Base-by-base conservation (phyloP, 495 filamentous ascomycete genomes). In the Delitschia confertaspora region DNA sequence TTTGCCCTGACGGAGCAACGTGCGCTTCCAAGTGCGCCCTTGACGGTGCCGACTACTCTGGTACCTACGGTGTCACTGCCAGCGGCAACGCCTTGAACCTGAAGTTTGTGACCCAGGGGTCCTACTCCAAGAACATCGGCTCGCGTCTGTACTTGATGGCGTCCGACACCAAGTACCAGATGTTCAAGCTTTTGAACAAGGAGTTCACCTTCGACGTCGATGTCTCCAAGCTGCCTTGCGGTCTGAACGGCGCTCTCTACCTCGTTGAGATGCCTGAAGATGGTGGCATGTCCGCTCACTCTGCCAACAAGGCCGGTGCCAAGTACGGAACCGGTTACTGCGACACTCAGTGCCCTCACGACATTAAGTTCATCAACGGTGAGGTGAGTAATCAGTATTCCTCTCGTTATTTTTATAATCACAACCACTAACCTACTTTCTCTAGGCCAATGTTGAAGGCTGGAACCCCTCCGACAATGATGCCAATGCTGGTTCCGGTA, bases 301-400 rank as follows among this genome's bases (percentile, higher is more conserved):
- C 58, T 11, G 40, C 17, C 23, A 83, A 81, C 61, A 65, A 71
- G 19, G 76, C 74, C 3, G 78, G 79, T 21, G 76, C 78, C 9
- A 58, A 66, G 10, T 83, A 80, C 60, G 79, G 79, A 10, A 77
- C 77, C 21, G 79, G 79, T 0, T 83, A 85, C 65, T 85, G 80
- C 56, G 79, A 83, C 55, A 71, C 76, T 5, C 79, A 83, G 52
- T 83, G 80, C 60, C 69, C 65, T 1, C 53, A 57, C 27, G 61
- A 65, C 13, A 58, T 59, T 14, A 62, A 72, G 9, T 82, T 73
- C 56, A 70, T 79, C 42, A 76, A 79, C 50, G 77, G 78, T 20
- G 58, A 70, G 11, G 70, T 72, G 56, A 58, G 64, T 50, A 38
- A 6, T 25, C 21, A 16, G 23, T n/a, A n/a, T n/a, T n/a, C n/a